Evolutionary conservation across 2,329 filamentous ascomycete genomes (phyloP), one percentile per base, ranked within the genome.

Genomic region (Colletotrichum sp.): DNA sequence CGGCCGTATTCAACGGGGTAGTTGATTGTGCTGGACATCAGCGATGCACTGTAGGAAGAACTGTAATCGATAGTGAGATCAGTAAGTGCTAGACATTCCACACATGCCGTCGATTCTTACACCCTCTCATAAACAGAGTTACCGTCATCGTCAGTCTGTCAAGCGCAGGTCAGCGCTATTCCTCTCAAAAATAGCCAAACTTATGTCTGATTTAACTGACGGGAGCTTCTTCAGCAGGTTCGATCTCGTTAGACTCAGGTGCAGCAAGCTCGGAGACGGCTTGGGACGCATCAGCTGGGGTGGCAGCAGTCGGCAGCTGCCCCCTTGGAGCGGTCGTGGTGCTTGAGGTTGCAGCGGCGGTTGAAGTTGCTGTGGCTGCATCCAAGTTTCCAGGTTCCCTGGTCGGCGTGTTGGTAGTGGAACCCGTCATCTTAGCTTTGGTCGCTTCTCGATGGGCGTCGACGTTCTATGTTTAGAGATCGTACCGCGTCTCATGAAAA

Each of bases 1-100:
- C 74, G 67, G 0, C 71, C 71, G 21, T 78, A 75, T 24, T 76
- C 49, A 6, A 59, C 10, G 8, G 69, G 68, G 62, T 76, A 76
- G 28, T 68, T 44, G 8, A 71, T 28, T 12, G 57, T 57, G 18
- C 68, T 76, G 12, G 73, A 76, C 2, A 28, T 3, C 6, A 76
- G 28, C 3, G 73, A 72, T 13, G 49, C 64, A 26, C 26, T 76
- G 36, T 66, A 65, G 8, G 69, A 66, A 5, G 73, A 68, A 18
- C 68, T 70, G 26, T 0, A 21, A 49, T 21, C n/a, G 44, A 7
- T 12, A 0, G 39, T n/a, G 8, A 44, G 39, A 44, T 44, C 39
- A 44, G 16, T n/a, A 44, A 44, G 16, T n/a, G n/a, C 8, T 2
- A 44, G 39, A 44, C 5, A 44, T 44, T 44, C 0, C 39, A 44